A percentile compares a stretch with the other conserved stretches of the same genome.
Evolutionary conservation across 2,329 filamentous ascomycete species (phyloP).

Genomic region (Nemania abortiva): DNA sequence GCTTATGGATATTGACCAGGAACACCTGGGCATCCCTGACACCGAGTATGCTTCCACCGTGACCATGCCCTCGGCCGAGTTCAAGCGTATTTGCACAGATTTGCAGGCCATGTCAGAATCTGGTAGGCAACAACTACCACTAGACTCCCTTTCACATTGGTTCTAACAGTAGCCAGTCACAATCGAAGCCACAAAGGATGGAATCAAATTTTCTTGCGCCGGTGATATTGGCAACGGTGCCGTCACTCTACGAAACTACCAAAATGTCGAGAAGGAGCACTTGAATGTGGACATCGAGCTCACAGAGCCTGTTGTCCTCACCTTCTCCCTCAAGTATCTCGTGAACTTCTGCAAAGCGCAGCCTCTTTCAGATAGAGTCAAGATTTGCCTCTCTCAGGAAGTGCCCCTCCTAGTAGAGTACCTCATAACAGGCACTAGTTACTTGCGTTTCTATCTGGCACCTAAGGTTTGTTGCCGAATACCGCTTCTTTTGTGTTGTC

Average conservation of each 20-base stretch:
- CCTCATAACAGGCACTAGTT: slow-evolving; percentile 81
- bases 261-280: slow-evolving; percentile 88
- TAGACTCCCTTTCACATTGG: not conserved
- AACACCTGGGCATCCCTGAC: slow-evolving; percentile 97
- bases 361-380: slow-evolving; percentile 82
- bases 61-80: slow-evolving; percentile 87
- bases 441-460: slow-evolving; percentile 96
- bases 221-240: slow-evolving; percentile 97
- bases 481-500: not conserved
- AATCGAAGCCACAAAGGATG: slow-evolving; percentile 97
- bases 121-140: slow-evolving; percentile 68
- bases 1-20: slow-evolving; percentile 99
- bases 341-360: slow-evolving; percentile 99
- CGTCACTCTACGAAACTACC: slow-evolving; percentile 90
- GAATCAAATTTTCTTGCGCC: slow-evolving; percentile 91
- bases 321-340: slow-evolving; percentile 98
- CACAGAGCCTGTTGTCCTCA: slow-evolving; percentile 90
- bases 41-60: slow-evolving; percentile 98
- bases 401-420: slow-evolving; percentile 98
- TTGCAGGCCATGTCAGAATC: slow-evolving; percentile 93
- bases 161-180: slow-evolving; percentile 69
- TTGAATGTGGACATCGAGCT: slow-evolving; percentile 90
- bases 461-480: slow-evolving; percentile 80
- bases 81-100: slow-evolving; percentile 95
- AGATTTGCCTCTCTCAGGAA: slow-evolving; percentile 94